Conservation (phyloP, 164 flowering plant genomes). For the Liriodendron chinense region DNA sequence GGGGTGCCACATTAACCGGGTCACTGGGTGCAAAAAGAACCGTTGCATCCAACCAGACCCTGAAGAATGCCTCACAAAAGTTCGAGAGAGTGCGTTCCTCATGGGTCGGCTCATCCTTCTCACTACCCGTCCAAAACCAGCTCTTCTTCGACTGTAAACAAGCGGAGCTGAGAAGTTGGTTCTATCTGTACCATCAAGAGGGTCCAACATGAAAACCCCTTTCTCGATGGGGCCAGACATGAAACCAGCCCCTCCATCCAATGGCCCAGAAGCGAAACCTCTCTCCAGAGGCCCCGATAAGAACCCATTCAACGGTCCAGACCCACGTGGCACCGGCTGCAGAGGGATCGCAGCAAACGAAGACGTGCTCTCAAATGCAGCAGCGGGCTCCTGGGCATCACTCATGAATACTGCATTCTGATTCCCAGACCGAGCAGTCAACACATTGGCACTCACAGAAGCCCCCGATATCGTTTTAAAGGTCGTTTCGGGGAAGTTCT, state of each 20-base stretch:
- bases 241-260: conserved; percentile 48
- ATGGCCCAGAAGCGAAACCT: conserved; percentile 61
- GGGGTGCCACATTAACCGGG: conserved; percentile 41
- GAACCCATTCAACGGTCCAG: conserved; percentile 51
- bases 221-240: conserved; percentile 61
- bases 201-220: conserved; percentile 53
- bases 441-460: conserved; percentile 65
- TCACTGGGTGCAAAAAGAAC: conserved; percentile 44
- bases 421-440: conserved; percentile 49
- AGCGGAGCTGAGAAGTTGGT: conserved; percentile 65
- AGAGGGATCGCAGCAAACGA: conserved; percentile 61
- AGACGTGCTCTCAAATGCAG: conserved; percentile 57
- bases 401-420: conserved; percentile 35
- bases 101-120: conserved; percentile 61
- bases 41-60: conserved; percentile 55
- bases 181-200: conserved; percentile 43
- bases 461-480: conserved; percentile 68
- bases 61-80: conserved; percentile 41
- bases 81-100: conserved; percentile 42
- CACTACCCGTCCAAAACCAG: conserved; percentile 41
- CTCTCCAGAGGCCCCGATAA: conserved; percentile 67
- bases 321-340: conserved; percentile 60
- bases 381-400: conserved; percentile 52
- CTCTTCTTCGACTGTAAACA: conserved; percentile 36
- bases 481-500: conserved; percentile 44